phyloP scores from a whole-genome alignment of 2,329 filamentous ascomycete genomes.

The Fusarium phyllophilum region DNA sequence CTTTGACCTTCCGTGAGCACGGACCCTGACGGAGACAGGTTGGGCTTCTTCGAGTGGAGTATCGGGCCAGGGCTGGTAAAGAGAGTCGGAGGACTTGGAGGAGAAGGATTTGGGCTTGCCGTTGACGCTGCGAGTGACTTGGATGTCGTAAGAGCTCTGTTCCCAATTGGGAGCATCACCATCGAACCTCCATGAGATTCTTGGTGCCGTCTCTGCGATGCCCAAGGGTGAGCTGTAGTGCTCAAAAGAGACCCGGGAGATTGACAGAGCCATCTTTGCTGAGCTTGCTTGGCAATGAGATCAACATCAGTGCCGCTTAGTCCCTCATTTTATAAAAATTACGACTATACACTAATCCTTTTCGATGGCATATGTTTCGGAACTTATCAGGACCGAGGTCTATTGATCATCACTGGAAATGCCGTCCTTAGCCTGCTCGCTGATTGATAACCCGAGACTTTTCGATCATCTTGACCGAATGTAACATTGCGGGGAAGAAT shows the following conservation, averaged over 20 bases:
- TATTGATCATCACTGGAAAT: neutral
- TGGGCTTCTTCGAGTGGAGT: slow-evolving; percentile 46
- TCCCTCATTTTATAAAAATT: neutral
- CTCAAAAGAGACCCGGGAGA: slow-evolving; percentile 54
- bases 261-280: slow-evolving; percentile 50
- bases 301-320: fast-evolving
- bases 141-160: slow-evolving; percentile 57
- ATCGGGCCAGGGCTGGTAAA: slow-evolving; percentile 58
- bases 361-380: neutral
- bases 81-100: slow-evolving; percentile 50
- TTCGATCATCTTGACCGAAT: neutral
- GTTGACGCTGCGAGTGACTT: slow-evolving; percentile 46
- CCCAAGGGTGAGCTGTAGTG: slow-evolving; percentile 55
- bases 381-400: neutral
- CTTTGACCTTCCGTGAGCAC: slow-evolving; percentile 44
- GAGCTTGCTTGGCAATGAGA: neutral
- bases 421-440: neutral
- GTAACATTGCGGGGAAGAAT: neutral
- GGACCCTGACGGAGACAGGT: slow-evolving; percentile 48
- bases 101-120: slow-evolving; percentile 26
- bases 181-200: slow-evolving; percentile 59
- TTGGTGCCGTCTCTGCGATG: slow-evolving; percentile 55
- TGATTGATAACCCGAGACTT: neutral
- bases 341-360: fast-evolving
- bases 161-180: slow-evolving; percentile 53